Percentiles rank a stretch among this genome's conserved stretches.
Conservation (phyloP, 805 yeast species). For the Teunomyces stri region DNA sequence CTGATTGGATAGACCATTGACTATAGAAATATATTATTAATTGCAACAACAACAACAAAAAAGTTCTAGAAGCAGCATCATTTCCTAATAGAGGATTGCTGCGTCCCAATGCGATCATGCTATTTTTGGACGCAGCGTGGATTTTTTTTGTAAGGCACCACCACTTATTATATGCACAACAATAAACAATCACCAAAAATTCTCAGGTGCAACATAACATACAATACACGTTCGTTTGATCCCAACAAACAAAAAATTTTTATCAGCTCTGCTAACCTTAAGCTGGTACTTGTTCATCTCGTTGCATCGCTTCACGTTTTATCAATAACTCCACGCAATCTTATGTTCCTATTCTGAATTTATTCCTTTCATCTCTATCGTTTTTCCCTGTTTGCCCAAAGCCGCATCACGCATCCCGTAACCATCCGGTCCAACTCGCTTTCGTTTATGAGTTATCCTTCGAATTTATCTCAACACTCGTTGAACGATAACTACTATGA, state of each 20-base stretch:
- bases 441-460: constrained; percentile 6
- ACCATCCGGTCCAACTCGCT: neutral
- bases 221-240: neutral
- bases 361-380: neutral
- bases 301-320: neutral
- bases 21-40: too few species aligned
- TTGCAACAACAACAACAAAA: too few species aligned
- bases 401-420: neutral
- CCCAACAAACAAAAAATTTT: too few species aligned
- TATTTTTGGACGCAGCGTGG: neutral
- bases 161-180: neutral
- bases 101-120: neutral
- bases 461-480: constrained; percentile 18
- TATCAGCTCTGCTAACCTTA: too few species aligned
- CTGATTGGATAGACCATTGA: constrained; percentile 75
- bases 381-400: too few species aligned
- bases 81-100: neutral
- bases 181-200: neutral
- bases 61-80: too few species aligned
- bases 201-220: neutral
- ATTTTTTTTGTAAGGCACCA: neutral
- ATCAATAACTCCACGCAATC: neutral
- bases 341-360: too few species aligned
- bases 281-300: too few species aligned
- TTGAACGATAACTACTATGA: constrained; percentile 28